Percentiles rank a stretch among this genome's conserved stretches.
phyloP scores from a whole-genome alignment of 2,329 filamentous ascomycete genomes.

The Camillea tinctor region DNA sequence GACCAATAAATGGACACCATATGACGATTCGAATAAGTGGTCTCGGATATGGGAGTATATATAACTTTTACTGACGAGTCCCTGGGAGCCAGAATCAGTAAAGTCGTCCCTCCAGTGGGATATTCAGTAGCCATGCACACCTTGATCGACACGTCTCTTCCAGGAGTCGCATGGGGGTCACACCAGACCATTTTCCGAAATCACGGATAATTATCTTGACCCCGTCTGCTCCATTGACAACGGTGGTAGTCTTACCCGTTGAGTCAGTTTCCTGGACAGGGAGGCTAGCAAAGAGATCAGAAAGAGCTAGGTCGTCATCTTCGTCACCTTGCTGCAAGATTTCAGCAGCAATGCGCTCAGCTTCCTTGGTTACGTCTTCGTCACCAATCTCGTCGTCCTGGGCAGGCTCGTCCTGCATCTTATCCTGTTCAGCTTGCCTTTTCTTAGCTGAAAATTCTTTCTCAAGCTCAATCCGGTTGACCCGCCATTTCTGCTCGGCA shows the following conservation, averaged over 20 bases:
- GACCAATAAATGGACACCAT: conserved; percentile 75
- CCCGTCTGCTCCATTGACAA: conserved; percentile 52
- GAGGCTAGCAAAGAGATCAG: conserved; percentile 58
- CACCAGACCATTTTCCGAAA: conserved; percentile 79
- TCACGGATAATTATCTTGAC: conserved; percentile 66
- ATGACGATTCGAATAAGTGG: conserved; percentile 74
- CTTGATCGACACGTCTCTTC: conserved; percentile 86
- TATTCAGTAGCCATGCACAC: conserved; percentile 37
- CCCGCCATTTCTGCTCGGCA: conserved; percentile 66
- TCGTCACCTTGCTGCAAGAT: conserved; percentile 56
- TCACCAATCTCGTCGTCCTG: conserved; percentile 37
- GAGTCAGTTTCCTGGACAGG: conserved; percentile 61
- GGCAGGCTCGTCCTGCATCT: conserved; percentile 26
- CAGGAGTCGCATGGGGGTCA: conserved; percentile 72
- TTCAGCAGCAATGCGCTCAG: conserved; percentile 57
- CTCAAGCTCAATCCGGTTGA: conserved; percentile 57
- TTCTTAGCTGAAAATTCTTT: conserved; percentile 57
- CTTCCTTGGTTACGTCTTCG: conserved; percentile 53
- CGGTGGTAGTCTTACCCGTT: conserved; percentile 58
- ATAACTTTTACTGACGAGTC: conserved; percentile 67
- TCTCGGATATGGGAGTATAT: conserved; percentile 70
- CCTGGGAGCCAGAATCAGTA: conserved; percentile 41
- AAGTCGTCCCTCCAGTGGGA: background rate
- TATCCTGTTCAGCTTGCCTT: conserved; percentile 34
- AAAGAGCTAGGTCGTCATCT: conserved; percentile 49